Base-by-base conservation (phyloP, 257 asterid species). In the Rhazya stricta region DNA sequence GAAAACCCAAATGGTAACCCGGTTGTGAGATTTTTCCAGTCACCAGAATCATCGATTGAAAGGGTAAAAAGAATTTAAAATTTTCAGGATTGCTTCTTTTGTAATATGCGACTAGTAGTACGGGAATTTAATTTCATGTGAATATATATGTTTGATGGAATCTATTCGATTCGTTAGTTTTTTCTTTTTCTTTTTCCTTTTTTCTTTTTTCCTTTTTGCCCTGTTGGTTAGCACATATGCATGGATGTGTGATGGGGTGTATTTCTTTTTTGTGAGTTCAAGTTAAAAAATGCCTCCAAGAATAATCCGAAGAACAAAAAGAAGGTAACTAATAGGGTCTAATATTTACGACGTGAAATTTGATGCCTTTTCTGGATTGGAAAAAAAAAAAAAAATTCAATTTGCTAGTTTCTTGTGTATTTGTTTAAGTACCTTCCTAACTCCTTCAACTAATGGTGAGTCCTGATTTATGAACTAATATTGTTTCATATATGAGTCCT, bases 11-110 rank as follows among this genome's bases (percentile, higher is more conserved):
- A 83, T 42, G 91, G 88, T 27, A 85, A 68, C 86, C 82, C 89
- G 3, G 76, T 89, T 68, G 85, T 87, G 53, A 82, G 74, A 25
- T 85, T 93, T 68, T 69, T 88, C 29, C 88, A 86, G 80, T 77
- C 80, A 43, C 81, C 93, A 8, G 98, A 93, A 81, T 85, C 94
- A 27, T 72, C 86, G 71, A 89, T 91, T 36, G 98, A 93, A 79
- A 93, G 81, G 88, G 97, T 86, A 79, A 61, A 23, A 9, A 9
- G 15, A 69, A 57, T 8, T 63, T 13, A 23, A 58, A 15, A 7
- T 9, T 66, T 63, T 18, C 12, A 34, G 1, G 12, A 9, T 37
- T 36, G 19, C 9, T 37, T 4, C n/a, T 53, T 3, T 71, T 23
- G 37, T 32, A 12, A 30, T 10, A 62, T 12, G 16, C 1, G 9